A percentile compares a stretch with the other conserved stretches of the same genome.
Evolutionary conservation across 352 stramenopile species (phyloP).

Genomic region (Phytophthora fragariae): DNA sequence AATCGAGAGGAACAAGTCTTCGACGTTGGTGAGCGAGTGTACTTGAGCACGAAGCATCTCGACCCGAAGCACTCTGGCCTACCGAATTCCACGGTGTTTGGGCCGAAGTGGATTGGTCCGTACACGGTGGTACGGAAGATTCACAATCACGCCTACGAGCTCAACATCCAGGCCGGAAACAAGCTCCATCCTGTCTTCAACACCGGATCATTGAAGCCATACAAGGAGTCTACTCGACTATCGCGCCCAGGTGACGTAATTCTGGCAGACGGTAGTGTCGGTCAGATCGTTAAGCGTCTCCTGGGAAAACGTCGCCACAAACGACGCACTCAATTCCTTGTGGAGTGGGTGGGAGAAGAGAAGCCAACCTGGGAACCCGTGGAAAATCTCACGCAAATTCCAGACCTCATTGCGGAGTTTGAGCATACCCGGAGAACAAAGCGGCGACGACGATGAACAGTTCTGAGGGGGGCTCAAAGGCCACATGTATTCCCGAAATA

Average conservation of each 20-base stretch:
- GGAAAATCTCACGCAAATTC: no score
- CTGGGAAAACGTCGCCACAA: no score
- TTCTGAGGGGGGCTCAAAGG: no score
- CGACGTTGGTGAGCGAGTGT: conserved; percentile 11
- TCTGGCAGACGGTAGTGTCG: conserved; percentile 8
- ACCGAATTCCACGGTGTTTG: neutral
- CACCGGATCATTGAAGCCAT: conserved; percentile 12
- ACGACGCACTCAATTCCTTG: no score
- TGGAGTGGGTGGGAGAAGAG: no score
- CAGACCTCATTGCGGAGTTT: no score
- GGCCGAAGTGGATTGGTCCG: conserved; percentile 1
- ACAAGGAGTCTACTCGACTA: neutral
- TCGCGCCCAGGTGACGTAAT: conserved; percentile 4
- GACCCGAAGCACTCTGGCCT: neutral
- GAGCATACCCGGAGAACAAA: no score
- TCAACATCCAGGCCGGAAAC: conserved; percentile 28
- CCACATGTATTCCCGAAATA: no score
- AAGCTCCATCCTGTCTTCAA: conserved; percentile 26
- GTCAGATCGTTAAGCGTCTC: neutral
- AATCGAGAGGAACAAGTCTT: conserved; percentile 16
- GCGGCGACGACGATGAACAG: no score
- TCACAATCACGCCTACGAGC: conserved; percentile 27
- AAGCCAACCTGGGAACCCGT: no score
- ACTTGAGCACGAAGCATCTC: neutral
- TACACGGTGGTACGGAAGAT: conserved; percentile 19